These are phyloP conservation scores for Bullera alba DNA, from an alignment of 768 basidiomycete genomes.

Conservation along the genomic window DNA sequence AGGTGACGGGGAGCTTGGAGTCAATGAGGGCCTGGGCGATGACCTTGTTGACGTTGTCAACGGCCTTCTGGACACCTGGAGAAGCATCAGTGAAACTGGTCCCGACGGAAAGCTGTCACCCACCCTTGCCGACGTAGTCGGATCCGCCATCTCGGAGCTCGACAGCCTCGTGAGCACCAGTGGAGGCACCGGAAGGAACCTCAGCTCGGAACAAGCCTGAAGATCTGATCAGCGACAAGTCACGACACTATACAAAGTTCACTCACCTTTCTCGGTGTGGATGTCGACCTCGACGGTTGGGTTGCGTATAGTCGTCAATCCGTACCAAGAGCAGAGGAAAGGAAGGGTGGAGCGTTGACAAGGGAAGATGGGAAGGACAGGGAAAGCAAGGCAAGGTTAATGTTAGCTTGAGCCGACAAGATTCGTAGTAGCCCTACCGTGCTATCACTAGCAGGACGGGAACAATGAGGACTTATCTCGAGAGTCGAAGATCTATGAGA, in stretches of 20 bases:
- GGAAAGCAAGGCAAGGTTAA: slow-evolving; percentile 2
- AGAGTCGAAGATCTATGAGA: slow-evolving; percentile 88
- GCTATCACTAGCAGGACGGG: not conserved
- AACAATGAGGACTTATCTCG: slow-evolving; percentile 71
- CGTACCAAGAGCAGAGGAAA: not conserved
- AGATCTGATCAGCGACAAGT: not conserved
- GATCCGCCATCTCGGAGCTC: slow-evolving; percentile 98
- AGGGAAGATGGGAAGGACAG: not conserved
- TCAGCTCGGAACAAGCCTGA: slow-evolving; percentile 85
- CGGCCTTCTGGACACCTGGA: slow-evolving; percentile 84
- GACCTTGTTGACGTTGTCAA: slow-evolving; percentile 82
- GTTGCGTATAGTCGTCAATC: slow-evolving; percentile 35
- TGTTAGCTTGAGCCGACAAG: not conserved
- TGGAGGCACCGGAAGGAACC: slow-evolving; percentile 97
- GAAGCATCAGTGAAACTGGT: not conserved
- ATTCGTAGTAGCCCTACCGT: not conserved
- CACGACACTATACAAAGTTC: not conserved
- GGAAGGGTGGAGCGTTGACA: not conserved
- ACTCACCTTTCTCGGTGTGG: slow-evolving; percentile 73
- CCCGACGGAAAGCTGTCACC: slow-evolving; percentile 18
- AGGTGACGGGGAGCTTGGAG: slow-evolving; percentile 70
- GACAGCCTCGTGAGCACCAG: slow-evolving; percentile 95
- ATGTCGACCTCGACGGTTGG: slow-evolving; percentile 86
- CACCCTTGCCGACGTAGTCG: slow-evolving; percentile 93
- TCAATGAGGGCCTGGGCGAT: slow-evolving; percentile 86